Conservation (phyloP, 176 grass and related monocot genomes). For the Aegilops longissima region DNA sequence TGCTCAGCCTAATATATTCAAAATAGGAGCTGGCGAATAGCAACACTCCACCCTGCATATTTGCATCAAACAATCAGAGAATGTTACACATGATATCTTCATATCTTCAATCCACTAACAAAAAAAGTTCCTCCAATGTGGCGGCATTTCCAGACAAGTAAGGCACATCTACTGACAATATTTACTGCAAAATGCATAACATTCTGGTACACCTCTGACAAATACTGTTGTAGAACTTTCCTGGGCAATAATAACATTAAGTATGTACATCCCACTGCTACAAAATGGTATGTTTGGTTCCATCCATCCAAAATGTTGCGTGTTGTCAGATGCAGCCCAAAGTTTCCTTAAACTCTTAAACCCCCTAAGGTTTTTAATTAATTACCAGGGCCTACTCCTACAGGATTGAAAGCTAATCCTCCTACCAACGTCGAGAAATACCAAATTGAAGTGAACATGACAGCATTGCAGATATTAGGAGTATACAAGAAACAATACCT, state of each 20-base stretch:
- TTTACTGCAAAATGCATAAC: neutral
- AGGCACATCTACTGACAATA: neutral
- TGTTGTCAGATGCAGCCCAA: neutral
- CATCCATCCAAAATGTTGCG: neutral
- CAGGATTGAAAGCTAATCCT: neutral
- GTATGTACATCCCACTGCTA: neutral
- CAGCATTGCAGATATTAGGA: neutral
- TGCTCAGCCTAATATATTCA: slow-evolving; percentile 76
- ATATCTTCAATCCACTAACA: slow-evolving; percentile 12
- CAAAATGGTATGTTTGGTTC: neutral
- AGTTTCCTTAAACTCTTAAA: neutral
- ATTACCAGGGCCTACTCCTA: neutral
- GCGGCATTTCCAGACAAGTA: neutral
- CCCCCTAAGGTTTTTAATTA: neutral
- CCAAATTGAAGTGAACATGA: no score
- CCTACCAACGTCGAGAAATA: neutral
- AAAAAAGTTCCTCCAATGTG: neutral
- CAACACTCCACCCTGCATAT: slow-evolving; percentile 75
- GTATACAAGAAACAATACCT: slow-evolving; percentile 41
- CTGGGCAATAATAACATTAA: neutral
- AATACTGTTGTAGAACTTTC: neutral
- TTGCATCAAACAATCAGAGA: slow-evolving; percentile 21
- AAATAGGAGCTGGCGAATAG: slow-evolving; percentile 87
- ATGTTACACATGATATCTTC: slow-evolving; percentile 10
- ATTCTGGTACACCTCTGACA: neutral